These are phyloP conservation scores for Chaetomium strumarium DNA, from an alignment of 2,329 filamentous ascomycete genomes.

Conservation along the genomic window DNA sequence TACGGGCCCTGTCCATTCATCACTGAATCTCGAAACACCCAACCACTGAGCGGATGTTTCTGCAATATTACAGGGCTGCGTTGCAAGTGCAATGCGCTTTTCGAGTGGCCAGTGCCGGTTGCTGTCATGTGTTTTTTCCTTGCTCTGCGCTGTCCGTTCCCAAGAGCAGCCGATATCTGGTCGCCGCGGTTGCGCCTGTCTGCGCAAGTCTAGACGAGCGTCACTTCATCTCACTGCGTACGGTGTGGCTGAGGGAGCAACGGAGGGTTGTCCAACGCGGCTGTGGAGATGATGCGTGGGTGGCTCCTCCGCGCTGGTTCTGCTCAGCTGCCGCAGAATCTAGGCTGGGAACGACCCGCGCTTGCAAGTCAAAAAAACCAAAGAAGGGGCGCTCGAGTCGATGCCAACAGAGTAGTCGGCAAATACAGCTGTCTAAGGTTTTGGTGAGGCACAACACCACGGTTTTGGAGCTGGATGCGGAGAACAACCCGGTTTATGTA, in stretches of 20 bases:
- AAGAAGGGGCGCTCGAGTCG: background rate
- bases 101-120: no score
- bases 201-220: conserved; percentile 5
- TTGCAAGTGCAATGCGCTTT: conserved; percentile 1
- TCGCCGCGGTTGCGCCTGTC: background rate
- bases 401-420: background rate
- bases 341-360: background rate
- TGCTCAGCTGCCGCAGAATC: background rate
- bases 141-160: background rate
- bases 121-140: background rate
- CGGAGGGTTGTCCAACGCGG: background rate
- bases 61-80: background rate
- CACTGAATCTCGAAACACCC: conserved; percentile 6
- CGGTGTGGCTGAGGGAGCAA: background rate
- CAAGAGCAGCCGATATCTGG: background rate
- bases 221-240: background rate
- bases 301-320: background rate
- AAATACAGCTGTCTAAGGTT: background rate
- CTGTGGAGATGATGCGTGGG: conserved; percentile 1
- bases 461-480: background rate
- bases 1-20: background rate
- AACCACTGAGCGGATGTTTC: background rate
- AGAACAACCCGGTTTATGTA: conserved; percentile 5
- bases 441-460: conserved; percentile 13
- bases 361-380: background rate